Base-by-base conservation (phyloP, 495 filamentous ascomycete genomes). In the Penicillium argentinense region DNA sequence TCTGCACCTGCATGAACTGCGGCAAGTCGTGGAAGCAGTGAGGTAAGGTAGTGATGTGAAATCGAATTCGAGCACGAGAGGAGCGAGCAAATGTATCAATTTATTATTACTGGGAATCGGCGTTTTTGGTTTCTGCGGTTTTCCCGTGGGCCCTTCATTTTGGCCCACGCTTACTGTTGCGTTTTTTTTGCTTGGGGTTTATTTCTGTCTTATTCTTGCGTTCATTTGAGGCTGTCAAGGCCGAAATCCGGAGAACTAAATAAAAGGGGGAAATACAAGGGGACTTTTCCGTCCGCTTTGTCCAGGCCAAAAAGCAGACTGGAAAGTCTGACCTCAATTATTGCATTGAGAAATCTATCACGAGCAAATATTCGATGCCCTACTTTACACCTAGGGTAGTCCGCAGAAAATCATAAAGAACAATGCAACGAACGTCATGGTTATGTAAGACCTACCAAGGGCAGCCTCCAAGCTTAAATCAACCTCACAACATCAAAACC, bases 11-110 rank as follows among this genome's bases (percentile, higher is more conserved):
- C 53, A 37, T 71, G 67, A 67, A 69, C 54, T 78, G 74, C 47
- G 73, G 73, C 42, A 78, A 78, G 51, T 71, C 71, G 22, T 77
- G 75, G 73, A 66, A 66, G 44, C 72, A 75, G 63, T 75, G 51
- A 60, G 48, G 26, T 48, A 22, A 12, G 14, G 7, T 17, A 7
- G 8, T 6, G 25, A 28, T 34, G 9, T 34, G 6, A 7, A 7
- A 13, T 34, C 12, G 25, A 5, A 12, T 28, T 28, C 6, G 13
- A 32, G 11, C 23, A 23, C 19, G 39, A 22, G 22, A 38, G 22
- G 9, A 32, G 30, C 17, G 38, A 49, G 39, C 17, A 47, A 27
- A 30, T 42, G 43, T 62, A 50, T 64, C 44, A 49, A n/a, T n/a
- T n/a, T n/a, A n/a, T n/a, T 55, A 46, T 47, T 45, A 42, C 30